phyloP scores from a whole-genome alignment of 2,329 filamentous ascomycete species.

The Teratosphaeria zuluensis region DNA sequence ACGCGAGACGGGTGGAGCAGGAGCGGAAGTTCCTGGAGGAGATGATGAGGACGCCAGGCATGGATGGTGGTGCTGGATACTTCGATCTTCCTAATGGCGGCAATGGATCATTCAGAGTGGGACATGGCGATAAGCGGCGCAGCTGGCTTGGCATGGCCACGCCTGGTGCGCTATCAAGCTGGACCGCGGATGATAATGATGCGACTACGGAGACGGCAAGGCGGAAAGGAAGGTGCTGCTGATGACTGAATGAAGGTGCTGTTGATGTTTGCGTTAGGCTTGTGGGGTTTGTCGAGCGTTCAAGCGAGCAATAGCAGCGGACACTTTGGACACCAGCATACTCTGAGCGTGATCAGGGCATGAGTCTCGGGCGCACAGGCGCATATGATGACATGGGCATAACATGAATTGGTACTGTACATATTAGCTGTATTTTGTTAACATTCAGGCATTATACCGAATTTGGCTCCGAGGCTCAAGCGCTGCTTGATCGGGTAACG shows the following conservation, averaged over 20 bases:
- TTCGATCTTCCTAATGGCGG: conserved; percentile 40
- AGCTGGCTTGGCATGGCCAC: conserved; percentile 56
- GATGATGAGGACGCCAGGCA: conserved; percentile 36
- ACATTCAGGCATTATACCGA: too few relatives aligned
- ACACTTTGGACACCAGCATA: neutral
- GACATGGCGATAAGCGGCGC: conserved; percentile 51
- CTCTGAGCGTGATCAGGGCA: neutral
- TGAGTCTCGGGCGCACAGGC: neutral
- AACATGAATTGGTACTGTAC: neutral
- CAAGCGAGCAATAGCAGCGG: neutral
- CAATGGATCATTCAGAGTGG: conserved; percentile 51
- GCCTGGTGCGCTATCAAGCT: conserved; percentile 21
- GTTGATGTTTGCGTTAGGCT: neutral
- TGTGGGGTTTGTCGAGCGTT: neutral
- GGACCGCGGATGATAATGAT: conserved; percentile 7
- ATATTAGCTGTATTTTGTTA: neutral
- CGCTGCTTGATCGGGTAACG: too few relatives aligned
- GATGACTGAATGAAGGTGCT: neutral
- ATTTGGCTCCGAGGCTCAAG: too few relatives aligned
- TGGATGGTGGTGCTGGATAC: conserved; percentile 30
- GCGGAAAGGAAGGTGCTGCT: conserved; percentile 4
- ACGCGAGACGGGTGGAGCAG: conserved; percentile 45
- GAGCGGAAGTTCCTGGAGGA: conserved; percentile 36
- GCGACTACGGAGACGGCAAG: neutral
- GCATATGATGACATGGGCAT: neutral